Base-by-base conservation (phyloP, 495 filamentous ascomycete genomes). In the Aspergillus conjunctus region DNA sequence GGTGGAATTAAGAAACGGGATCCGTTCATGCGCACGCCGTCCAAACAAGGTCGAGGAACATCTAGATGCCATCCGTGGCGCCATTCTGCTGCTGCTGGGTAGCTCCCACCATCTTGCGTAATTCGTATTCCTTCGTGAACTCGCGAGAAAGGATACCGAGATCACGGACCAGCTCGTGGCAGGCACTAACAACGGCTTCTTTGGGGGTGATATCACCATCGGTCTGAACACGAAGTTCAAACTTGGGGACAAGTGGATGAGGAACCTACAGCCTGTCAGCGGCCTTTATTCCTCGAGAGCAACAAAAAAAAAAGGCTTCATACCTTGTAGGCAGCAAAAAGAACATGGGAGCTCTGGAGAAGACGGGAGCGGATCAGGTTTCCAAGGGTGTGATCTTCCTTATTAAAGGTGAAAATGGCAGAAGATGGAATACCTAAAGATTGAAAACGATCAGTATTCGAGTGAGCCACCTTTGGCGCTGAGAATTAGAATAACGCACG, bases 381-480 rank as follows among this genome's bases (percentile, higher is more conserved):
- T 59, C 87, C 94, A 46, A 99, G 83, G 1, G 95, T 98, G 75
- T 98, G 94, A 70, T 99, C 95, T 71, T 99, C 95, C 74, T 96
- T 97, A 72, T 91, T 87, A 77, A 99, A 88, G 54, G 87, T 88
- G 79, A 99, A 98, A 71, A 96, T 88, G 17, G 92, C 88, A 45
- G 65, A 85, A 81, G 79, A 95, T 83, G 66, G 93, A 79, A 83
- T 89, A 61, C 93, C 93, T 96, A 54, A 14, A 41, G 39, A 50
- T 43, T 20, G 43, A 9, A 58, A 2, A 49, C 9, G 44, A 71
- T 32, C 72, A 56, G 52, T 44, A 49, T 54, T 51, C 53, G 26
- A 43, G 9, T 3, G 15, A 2, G 9, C 5, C n/a, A 48, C 31
- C 45, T 30, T 50, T 31, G 17, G 52, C 21, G 3, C 8, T 43